These are phyloP conservation scores for Mesostigma viride DNA, from an alignment of 139 green algal species.

Conservation along the genomic window DNA sequence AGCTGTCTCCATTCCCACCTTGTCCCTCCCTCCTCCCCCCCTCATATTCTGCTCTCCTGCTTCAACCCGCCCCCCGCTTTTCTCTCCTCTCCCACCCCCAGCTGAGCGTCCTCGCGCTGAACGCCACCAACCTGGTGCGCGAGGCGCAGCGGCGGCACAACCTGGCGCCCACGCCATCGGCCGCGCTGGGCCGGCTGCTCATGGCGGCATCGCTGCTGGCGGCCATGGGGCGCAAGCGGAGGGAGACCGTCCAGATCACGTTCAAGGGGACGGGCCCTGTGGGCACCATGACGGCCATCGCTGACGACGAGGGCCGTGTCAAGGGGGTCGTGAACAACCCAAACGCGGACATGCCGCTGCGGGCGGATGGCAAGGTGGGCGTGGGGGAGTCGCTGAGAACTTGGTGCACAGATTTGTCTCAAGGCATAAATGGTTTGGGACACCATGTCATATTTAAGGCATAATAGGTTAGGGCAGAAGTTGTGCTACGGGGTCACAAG, in stretches of 20 bases:
- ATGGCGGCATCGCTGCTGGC: slow-evolving; percentile 69
- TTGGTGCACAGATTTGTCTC: too few species aligned
- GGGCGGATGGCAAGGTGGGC: slow-evolving; percentile 64
- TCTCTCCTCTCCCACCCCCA: neutral
- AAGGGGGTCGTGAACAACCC: slow-evolving; percentile 60
- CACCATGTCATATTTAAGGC: too few species aligned
- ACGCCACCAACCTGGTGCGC: neutral
- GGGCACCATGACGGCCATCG: slow-evolving; percentile 46
- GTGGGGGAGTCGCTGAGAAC: too few species aligned
- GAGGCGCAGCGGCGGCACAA: neutral
- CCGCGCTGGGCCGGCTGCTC: slow-evolving; percentile 65
- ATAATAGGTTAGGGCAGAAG: too few species aligned
- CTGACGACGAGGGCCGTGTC: slow-evolving; percentile 19
- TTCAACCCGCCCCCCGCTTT: neutral
- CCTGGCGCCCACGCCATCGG: neutral
- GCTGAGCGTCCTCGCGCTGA: neutral
- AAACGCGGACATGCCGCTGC: slow-evolving; percentile 59
- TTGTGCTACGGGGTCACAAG: too few species aligned
- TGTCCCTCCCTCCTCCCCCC: too few species aligned
- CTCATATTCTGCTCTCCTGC: too few species aligned
- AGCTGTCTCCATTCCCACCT: too few species aligned
- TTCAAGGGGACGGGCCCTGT: slow-evolving; percentile 71
- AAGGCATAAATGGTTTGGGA: too few species aligned
- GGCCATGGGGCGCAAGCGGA: slow-evolving; percentile 58
- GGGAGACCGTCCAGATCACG: slow-evolving; percentile 57